phyloP scores from a whole-genome alignment of 176 grass and related monocot species.

The Coix lacrymajobi region DNA sequence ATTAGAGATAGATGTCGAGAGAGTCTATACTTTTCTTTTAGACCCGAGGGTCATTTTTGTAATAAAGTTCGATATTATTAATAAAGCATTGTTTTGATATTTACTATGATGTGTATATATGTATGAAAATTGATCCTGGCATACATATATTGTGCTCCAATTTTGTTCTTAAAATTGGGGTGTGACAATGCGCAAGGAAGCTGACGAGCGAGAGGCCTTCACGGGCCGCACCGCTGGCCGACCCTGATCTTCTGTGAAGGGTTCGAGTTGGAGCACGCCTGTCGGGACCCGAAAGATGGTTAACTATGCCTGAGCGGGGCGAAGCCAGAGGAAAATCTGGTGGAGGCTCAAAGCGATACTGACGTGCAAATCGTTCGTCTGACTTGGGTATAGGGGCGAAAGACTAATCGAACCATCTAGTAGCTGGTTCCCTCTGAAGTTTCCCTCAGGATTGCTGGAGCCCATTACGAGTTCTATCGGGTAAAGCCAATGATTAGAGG shows the following conservation, averaged over 20 bases:
- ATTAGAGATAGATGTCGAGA: no score
- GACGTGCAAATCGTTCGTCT: slow-evolving; percentile 80
- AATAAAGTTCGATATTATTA: no score
- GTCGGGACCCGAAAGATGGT: slow-evolving; percentile 87
- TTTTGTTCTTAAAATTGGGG: no score
- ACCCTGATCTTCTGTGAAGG: slow-evolving; percentile 69
- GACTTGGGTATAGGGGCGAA: slow-evolving; percentile 90
- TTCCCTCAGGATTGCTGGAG: slow-evolving; percentile 73
- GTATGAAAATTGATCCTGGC: no score
- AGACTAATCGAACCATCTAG: slow-evolving; percentile 96
- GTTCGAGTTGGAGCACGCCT: slow-evolving; percentile 76
- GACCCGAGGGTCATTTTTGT: no score
- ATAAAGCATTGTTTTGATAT: no score
- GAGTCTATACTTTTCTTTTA: no score
- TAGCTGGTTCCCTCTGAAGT: slow-evolving; percentile 86
- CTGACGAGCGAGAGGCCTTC: not conserved
- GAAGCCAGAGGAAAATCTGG: slow-evolving; percentile 79
- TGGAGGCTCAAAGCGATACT: slow-evolving; percentile 80
- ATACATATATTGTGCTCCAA: no score
- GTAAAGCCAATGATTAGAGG: slow-evolving; percentile 94
- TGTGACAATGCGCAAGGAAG: not conserved
- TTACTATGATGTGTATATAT: no score
- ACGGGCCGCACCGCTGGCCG: slow-evolving; percentile 40
- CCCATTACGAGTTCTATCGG: slow-evolving; percentile 60
- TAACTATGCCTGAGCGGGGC: slow-evolving; percentile 75